Conservation (phyloP, 179 eudicot genomes). For the Camellia oleifera region DNA sequence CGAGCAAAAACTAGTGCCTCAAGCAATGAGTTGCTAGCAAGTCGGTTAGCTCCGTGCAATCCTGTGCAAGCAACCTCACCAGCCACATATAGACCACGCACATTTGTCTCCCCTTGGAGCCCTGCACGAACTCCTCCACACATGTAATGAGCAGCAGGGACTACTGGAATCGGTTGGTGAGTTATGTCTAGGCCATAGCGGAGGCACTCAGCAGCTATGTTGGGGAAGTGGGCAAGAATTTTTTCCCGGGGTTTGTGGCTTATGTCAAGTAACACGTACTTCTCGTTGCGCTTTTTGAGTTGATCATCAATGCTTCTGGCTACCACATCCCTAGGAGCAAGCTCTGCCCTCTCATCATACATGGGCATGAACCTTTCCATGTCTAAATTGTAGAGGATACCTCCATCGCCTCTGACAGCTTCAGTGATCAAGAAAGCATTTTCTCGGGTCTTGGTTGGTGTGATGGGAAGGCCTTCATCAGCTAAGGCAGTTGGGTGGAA, state of each 20-base stretch:
- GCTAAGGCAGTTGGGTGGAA: conserved; percentile 97
- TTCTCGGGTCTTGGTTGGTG: conserved; percentile 55
- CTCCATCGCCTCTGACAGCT: conserved; percentile 96
- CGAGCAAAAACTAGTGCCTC: conserved; percentile 94
- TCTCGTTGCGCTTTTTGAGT: conserved; percentile 76
- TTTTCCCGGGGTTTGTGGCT: conserved; percentile 71
- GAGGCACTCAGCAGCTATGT: conserved; percentile 90
- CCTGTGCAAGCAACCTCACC: conserved; percentile 98
- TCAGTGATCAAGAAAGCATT: conserved; percentile 88
- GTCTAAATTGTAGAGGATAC: conserved; percentile 68
- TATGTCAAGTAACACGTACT: conserved; percentile 81
- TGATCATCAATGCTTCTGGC: conserved; percentile 95
- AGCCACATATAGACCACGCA: conserved; percentile 79
- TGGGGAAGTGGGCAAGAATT: conserved; percentile 84
- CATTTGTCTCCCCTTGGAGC: conserved; percentile 81
- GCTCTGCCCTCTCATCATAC: conserved; percentile 77
- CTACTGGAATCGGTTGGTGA: conserved; percentile 78
- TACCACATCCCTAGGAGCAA: conserved; percentile 89
- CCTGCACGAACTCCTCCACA: conserved; percentile 95
- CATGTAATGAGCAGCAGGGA: conserved; percentile 98
- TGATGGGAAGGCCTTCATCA: conserved; percentile 81
- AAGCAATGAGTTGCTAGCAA: conserved; percentile 89
- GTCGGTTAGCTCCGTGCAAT: conserved; percentile 87
- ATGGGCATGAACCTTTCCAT: conserved; percentile 93
- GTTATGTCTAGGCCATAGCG: conserved; percentile 77